Percentiles rank a stretch among this genome's conserved stretches.
Conservation (phyloP, 1,284 basidiomycete species). For the Peniophora sp. region DNA sequence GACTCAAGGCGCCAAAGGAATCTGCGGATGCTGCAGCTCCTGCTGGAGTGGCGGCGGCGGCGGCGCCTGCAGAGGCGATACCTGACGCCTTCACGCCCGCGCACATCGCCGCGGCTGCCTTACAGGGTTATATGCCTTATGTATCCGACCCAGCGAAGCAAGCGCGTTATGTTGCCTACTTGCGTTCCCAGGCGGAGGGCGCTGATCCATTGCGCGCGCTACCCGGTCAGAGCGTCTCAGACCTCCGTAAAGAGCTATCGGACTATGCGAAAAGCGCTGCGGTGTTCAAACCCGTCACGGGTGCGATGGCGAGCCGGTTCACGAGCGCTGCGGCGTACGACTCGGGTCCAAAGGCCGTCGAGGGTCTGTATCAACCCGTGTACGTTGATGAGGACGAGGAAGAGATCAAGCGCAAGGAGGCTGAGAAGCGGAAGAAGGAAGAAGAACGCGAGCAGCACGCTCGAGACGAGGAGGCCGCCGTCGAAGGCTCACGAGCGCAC, state of each 20-base stretch:
- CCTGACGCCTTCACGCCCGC: constrained; percentile 52
- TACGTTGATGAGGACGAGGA: constrained; percentile 22
- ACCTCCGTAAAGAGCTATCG: constrained; percentile 74
- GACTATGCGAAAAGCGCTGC: constrained; percentile 84
- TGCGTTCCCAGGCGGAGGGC: constrained; percentile 60
- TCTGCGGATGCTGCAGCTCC: constrained; percentile 13
- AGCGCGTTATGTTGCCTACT: constrained; percentile 78
- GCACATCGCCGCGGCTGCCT: constrained; percentile 78
- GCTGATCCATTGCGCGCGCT: constrained; percentile 37
- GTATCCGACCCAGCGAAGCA: constrained; percentile 73
- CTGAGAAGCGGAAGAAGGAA: constrained; percentile 21
- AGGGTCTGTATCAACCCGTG: constrained; percentile 68
- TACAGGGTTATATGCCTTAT: constrained; percentile 89
- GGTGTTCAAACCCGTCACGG: constrained; percentile 88
- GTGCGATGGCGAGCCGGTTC: constrained; percentile 90
- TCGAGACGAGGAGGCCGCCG: constrained; percentile 34
- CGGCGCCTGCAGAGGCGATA: constrained; percentile 36
- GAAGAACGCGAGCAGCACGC: constrained; percentile 39
- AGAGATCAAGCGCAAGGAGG: constrained; percentile 24
- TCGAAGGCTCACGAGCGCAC: constrained; percentile 66
- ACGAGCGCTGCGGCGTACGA: constrained; percentile 68
- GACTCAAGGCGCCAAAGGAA: constrained; percentile 18
- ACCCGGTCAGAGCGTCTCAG: constrained; percentile 53
- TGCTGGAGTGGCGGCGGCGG: constrained; percentile 17
- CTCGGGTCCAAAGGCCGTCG: constrained; percentile 54